Percentiles rank a stretch among this genome's conserved stretches.
Evolutionary conservation across 2,329 filamentous ascomycete species (phyloP).

Genomic region (Coniosporium tulheliwenetii): DNA sequence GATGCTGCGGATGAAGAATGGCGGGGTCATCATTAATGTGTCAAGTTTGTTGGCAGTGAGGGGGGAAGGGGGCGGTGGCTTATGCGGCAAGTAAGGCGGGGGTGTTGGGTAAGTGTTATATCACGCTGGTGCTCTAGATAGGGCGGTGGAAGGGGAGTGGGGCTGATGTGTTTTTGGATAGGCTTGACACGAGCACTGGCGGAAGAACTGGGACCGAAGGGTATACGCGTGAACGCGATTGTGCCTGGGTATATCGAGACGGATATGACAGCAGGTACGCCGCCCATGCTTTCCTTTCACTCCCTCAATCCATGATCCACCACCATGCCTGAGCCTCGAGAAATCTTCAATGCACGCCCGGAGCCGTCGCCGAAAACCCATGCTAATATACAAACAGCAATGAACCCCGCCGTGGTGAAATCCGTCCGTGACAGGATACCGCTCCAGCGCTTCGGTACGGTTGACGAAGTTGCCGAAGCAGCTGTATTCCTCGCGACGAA

Average conservation of each 20-base stretch:
- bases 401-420: slow-evolving; percentile 19
- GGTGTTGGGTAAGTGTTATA: slow-evolving; percentile 40
- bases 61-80: slow-evolving; percentile 53
- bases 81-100: slow-evolving; percentile 75
- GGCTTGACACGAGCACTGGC: slow-evolving; percentile 54
- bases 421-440: slow-evolving; percentile 36
- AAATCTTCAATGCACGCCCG: too few relatives aligned
- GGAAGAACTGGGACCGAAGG: slow-evolving; percentile 41
- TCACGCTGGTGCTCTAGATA: neutral
- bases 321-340: neutral
- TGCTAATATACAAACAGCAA: slow-evolving; percentile 19
- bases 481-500: slow-evolving; percentile 64
- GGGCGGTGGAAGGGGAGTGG: slow-evolving; percentile 7
- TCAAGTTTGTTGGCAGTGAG: slow-evolving; percentile 58
- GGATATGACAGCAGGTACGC: slow-evolving; percentile 58
- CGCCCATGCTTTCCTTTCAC: too few relatives aligned
- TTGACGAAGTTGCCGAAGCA: slow-evolving; percentile 66
- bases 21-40: slow-evolving; percentile 65
- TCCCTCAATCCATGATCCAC: neutral
- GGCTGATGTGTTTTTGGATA: slow-evolving; percentile 14
- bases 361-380: too few relatives aligned
- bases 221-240: slow-evolving; percentile 64
- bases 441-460: slow-evolving; percentile 46
- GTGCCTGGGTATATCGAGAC: slow-evolving; percentile 73
- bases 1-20: slow-evolving; percentile 26